Evolutionary conservation across 139 green algal species (phyloP).

Genomic region (Closterium sp.): DNA sequence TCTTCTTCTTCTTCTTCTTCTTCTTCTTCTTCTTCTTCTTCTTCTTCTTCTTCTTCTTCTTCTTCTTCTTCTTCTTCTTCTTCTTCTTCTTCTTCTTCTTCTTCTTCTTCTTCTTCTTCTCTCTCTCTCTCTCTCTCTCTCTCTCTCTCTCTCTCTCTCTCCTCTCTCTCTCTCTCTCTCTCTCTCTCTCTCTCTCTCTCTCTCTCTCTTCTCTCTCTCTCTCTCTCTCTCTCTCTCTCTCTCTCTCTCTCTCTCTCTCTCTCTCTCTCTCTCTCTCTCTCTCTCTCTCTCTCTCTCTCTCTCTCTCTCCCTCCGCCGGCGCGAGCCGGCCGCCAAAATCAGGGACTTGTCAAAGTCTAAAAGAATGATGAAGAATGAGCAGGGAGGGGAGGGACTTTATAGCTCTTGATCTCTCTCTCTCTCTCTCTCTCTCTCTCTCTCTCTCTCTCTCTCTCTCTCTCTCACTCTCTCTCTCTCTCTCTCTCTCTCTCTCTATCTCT

Average conservation of each 20-base stretch:
- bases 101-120: neutral
- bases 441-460: neutral
- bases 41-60: neutral
- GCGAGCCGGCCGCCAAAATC: too few species aligned
- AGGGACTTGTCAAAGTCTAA: too few species aligned
- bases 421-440: neutral
- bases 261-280: neutral
- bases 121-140: neutral
- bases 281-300: neutral
- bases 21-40: neutral
- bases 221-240: neutral
- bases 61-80: neutral
- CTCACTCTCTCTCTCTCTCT: neutral
- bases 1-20: neutral
- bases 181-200: neutral
- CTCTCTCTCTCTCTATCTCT: neutral
- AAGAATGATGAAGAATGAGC: too few species aligned
- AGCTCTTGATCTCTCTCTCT: neutral
- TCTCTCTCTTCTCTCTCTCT: neutral
- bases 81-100: neutral
- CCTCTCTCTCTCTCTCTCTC: neutral
- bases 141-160: neutral
- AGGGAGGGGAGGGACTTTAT: too few species aligned
- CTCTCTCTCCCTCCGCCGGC: neutral
- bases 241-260: neutral